Evolutionary conservation across 2,329 filamentous ascomycete genomes (phyloP), one percentile per base, ranked within the genome.

Genomic region (Xylariaceae sp.): DNA sequence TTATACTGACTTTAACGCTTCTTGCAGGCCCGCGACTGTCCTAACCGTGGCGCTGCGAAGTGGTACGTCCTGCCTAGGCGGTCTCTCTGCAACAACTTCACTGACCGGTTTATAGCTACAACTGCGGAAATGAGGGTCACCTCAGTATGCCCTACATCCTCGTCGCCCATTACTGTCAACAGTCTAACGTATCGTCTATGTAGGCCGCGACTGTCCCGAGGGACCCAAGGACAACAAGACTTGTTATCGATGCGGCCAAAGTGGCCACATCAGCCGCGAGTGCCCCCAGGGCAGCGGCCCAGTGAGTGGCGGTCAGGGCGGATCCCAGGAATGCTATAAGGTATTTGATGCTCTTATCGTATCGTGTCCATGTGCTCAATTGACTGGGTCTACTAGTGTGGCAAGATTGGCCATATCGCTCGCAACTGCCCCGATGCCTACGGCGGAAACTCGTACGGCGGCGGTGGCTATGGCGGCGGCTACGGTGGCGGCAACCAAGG

Each of bases 371-470:
- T 10, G 18, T n/a, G 7, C 46, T 53, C 29, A 40, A 34, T 2
- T 26, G 40, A 53, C 22, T 54, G 26, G 51, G 45, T 21, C 48
- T n/a, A 37, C 52, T 61, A 85, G 87, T 99, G 94, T 76, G 92
- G 92, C 60, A 89, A 96, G 79, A 81, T 91, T 63, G 94, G 94
- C 57, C 94, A 97, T 81, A 96, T 97, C 73, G 92, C 94, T 65
- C 90, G 88, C 67, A 91, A 91, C 81, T 94, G 89, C 84, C 79
- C 82, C 68, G 83, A 89, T 76, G 80, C 80, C 56, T 80, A 80
- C 55, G 73, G 68, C 61, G 71, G 69, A 59, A 74, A 80, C 66
- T 81, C 78, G 61, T 67, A 68, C 57, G 70, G 73, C 55, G 72
- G 73, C 10, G 46, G 46, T 22, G 46, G 46, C 22, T 57, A 71